Percentiles rank a stretch among this genome's conserved stretches.
Conservation (phyloP, 768 basidiomycete genomes). For the Boletus sensibilis region DNA sequence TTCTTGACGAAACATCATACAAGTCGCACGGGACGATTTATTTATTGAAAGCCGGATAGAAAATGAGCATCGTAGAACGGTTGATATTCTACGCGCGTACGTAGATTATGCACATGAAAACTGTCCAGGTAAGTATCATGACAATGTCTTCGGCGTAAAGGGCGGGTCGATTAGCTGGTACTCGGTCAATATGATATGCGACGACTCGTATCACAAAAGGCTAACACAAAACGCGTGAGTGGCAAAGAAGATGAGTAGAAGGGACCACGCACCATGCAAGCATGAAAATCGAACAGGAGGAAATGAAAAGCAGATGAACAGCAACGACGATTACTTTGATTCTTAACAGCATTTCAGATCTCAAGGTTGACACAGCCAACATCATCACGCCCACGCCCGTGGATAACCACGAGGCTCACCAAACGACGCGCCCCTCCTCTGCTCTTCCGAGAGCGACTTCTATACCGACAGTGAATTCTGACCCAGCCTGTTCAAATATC, state of each 20-base stretch:
- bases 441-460: constrained; percentile 34
- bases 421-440: constrained; percentile 32
- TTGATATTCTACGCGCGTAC: constrained; percentile 5
- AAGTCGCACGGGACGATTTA: background rate
- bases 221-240: background rate
- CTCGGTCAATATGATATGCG: constrained; percentile 4
- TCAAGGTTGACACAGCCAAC: background rate
- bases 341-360: constrained; percentile 6
- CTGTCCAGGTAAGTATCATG: constrained; percentile 5
- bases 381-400: background rate
- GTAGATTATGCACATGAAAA: constrained; percentile 23
- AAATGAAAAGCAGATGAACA: constrained; percentile 15
- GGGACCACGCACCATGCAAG: constrained; percentile 8
- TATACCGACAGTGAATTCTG: constrained; percentile 29
- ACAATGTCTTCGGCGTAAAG: constrained; percentile 8
- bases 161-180: constrained; percentile 13
- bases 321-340: constrained; percentile 16
- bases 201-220: background rate
- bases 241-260: background rate
- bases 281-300: background rate
- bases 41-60: background rate
- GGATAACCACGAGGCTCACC: constrained; percentile 19
- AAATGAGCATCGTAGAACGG: background rate
- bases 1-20: background rate
- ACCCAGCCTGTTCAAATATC: constrained; percentile 28